Percentiles rank a stretch among this genome's conserved stretches.
Evolutionary conservation across 1,284 basidiomycete species (phyloP).

Genomic region (Bondarzewia mesenterica): DNA sequence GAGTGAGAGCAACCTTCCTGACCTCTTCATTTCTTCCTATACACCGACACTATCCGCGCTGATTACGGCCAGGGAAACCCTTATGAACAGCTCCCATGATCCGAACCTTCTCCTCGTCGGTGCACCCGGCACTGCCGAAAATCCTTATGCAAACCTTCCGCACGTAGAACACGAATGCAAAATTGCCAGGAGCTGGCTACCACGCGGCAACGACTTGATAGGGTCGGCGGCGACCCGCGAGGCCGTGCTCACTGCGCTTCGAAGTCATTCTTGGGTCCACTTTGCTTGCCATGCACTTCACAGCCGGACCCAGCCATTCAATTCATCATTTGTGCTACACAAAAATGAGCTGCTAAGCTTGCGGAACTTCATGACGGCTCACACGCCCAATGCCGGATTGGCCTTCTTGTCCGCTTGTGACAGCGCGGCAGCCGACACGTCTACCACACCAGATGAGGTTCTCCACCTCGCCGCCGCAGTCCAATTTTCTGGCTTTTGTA

Average conservation of each 20-base stretch:
- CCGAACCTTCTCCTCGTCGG: conserved; percentile 12
- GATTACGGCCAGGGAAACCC: conserved; percentile 11
- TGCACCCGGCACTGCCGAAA: conserved; percentile 19
- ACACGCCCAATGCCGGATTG: conserved; percentile 6
- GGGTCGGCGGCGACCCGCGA: not conserved
- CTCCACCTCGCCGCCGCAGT: not conserved
- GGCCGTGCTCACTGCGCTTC: conserved; percentile 4
- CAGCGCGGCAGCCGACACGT: not conserved
- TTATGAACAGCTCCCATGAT: conserved; percentile 6
- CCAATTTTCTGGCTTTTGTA: not conserved
- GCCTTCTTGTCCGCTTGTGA: conserved; percentile 11
- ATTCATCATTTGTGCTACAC: conserved; percentile 7
- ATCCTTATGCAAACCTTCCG: no score
- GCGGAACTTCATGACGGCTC: conserved; percentile 1
- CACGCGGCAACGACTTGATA: no score
- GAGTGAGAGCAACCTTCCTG: conserved; percentile 13
- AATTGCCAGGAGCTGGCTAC: no score
- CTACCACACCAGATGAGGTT: conserved; percentile 1
- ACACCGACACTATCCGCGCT: conserved; percentile 27
- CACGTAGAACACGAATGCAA: conserved; percentile 1
- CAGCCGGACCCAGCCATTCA: conserved; percentile 5
- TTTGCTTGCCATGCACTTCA: conserved; percentile 9
- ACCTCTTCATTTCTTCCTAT: conserved; percentile 30
- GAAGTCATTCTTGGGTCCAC: conserved; percentile 3
- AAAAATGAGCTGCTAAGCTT: conserved; percentile 1